phyloP scores from a whole-genome alignment of 2,329 filamentous ascomycete genomes.

The Colletotrichum somersetense region DNA sequence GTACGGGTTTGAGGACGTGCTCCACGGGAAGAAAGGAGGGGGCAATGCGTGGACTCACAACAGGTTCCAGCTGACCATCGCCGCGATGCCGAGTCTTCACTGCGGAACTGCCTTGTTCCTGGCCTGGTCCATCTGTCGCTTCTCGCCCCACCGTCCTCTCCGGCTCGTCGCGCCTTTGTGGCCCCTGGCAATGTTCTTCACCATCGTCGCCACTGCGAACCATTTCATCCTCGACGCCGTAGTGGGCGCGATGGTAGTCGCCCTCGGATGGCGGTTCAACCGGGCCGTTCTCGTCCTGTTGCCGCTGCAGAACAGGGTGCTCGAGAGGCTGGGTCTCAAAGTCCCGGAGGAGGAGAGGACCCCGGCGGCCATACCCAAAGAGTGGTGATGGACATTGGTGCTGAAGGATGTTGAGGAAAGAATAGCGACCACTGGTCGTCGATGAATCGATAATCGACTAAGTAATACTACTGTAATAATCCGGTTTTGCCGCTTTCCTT shows the following conservation, averaged over 20 bases:
- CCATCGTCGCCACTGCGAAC: conserved; percentile 56
- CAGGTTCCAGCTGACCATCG: conserved; percentile 60
- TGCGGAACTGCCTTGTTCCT: conserved; percentile 58
- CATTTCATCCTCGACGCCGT: conserved; percentile 55
- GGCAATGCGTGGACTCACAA: conserved; percentile 58
- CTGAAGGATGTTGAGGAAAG: background rate
- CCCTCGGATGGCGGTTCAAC: conserved; percentile 52
- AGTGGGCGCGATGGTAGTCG: conserved; percentile 51
- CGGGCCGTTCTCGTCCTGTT: conserved; percentile 46
- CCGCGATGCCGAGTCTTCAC: conserved; percentile 63
- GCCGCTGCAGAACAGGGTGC: conserved; percentile 48
- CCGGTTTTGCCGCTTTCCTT: background rate
- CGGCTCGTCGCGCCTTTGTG: conserved; percentile 55
- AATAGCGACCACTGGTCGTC: background rate
- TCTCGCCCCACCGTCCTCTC: conserved; percentile 55
- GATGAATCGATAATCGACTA: background rate
- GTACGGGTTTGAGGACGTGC: conserved; percentile 62
- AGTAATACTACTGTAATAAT: background rate
- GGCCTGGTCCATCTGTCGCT: conserved; percentile 51
- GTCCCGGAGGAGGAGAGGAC: conserved; percentile 27
- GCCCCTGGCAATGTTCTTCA: conserved; percentile 57
- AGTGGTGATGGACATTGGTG: conserved; percentile 2
- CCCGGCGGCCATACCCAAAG: background rate
- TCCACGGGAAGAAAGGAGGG: conserved; percentile 51
- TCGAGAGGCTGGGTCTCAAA: conserved; percentile 36